Base-by-base conservation (phyloP, 1,139 yeast species). In the Hyphopichia khmerensis region DNA sequence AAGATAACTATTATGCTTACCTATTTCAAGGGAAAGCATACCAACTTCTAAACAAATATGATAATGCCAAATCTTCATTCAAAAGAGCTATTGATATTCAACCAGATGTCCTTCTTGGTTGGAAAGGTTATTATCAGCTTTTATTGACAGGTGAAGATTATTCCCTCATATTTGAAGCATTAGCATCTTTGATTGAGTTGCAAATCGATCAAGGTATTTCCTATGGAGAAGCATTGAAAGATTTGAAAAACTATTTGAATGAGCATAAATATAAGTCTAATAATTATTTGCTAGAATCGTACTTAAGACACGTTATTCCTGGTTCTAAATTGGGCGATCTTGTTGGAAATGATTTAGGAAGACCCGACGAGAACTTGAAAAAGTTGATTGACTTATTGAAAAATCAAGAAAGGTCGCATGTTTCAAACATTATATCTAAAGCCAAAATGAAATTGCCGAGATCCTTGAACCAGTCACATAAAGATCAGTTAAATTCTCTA, bases 121-220 rank as follows among this genome's bases (percentile, higher is more conserved):
- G 95, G 96, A 89, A 87, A 57, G 98, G 97, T 0, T 72, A 84
- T 47, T 64, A 81, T 47, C 73, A 65, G 36, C 54, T 78, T 1
- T 67, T 67, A 2, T 68, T 65, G 42, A 54, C 58, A 5, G 55
- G 55, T n/a, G 52, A 63, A 13, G 72, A 80, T 42, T 74, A 65
- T 52, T 55, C 59, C 10, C 56, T 65, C 13, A 77, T 84, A 50
- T 83, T 86, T 54, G 62, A 64, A 1, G 68, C 77, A 6, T 59
- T 77, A 29, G 53, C 65, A 1, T 41, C 48, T 3, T 54, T 56
- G 31, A 45, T 71, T 6, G 47, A 51, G 16, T 19, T 58, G 11
- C 60, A 56, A 32, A 40, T 55, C 3, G 62, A 73, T 26, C 69
- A 72, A 42, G 69, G 60, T 1, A 56, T 62, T 10, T 52, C 79